These are phyloP conservation scores for Spathaspora boniae DNA, from an alignment of 805 yeast species.

Conservation along the genomic window DNA sequence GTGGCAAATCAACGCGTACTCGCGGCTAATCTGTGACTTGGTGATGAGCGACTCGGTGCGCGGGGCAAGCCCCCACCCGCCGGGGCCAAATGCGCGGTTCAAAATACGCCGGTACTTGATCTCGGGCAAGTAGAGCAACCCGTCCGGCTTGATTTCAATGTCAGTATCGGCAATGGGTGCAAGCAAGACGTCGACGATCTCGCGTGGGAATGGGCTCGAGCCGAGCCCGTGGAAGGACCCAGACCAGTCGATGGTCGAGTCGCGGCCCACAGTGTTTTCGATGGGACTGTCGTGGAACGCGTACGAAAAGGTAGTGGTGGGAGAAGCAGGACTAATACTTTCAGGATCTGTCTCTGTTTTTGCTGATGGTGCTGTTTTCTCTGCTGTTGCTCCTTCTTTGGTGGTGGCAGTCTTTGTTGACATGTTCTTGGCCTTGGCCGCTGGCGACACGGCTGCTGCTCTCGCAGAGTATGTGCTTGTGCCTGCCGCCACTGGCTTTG, in stretches of 20 bases:
- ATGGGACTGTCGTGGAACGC: conserved; percentile 8
- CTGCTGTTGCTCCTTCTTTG: conserved; percentile 2
- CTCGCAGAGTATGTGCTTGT: too few relatives aligned
- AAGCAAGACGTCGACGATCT: conserved; percentile 56
- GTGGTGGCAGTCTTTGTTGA: neutral
- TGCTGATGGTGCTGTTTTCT: neutral
- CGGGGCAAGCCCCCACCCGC: conserved; percentile 98
- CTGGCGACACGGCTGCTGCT: too few relatives aligned
- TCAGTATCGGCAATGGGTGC: conserved; percentile 66
- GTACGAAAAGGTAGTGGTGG: too few relatives aligned
- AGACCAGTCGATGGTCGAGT: conserved; percentile 64
- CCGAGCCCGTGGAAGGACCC: conserved; percentile 87
- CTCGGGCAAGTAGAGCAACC: conserved; percentile 86
- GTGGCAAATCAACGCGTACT: conserved; percentile 81
- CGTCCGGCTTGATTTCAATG: conserved; percentile 94
- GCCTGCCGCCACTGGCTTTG: too few relatives aligned
- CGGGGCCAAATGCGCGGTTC: conserved; percentile 94
- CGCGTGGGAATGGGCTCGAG: conserved; percentile 63
- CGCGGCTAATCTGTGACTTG: conserved; percentile 74
- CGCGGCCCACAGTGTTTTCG: conserved; percentile 1
- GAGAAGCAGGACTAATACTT: too few relatives aligned
- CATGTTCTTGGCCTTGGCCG: too few relatives aligned
- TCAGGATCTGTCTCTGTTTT: too few relatives aligned
- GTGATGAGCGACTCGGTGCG: conserved; percentile 81
- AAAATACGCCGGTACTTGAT: conserved; percentile 89